These are phyloP conservation scores for Misopates orontium DNA, from an alignment of 257 asterid species.

Conservation along the genomic window DNA sequence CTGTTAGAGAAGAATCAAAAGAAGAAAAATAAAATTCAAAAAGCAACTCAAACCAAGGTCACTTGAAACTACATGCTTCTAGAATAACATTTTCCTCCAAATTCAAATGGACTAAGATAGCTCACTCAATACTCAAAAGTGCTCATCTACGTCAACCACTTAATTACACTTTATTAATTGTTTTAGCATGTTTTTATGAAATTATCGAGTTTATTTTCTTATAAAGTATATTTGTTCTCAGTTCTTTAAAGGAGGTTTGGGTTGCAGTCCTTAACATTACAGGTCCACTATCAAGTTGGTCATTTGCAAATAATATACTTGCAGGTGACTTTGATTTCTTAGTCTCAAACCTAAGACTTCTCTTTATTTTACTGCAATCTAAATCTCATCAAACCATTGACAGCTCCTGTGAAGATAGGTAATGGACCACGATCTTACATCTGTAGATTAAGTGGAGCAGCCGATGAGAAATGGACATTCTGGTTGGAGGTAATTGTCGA, in stretches of 20 bases:
- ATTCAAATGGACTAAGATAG: background rate
- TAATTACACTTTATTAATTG: no score
- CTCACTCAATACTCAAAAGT: no score
- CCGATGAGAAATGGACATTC: conserved; percentile 81
- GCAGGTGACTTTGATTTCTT: conserved; percentile 63
- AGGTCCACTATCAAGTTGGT: conserved; percentile 94
- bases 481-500: conserved; percentile 84
- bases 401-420: conserved; percentile 65
- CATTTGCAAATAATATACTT: conserved; percentile 64
- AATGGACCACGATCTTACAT: conserved; percentile 79
- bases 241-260: conserved; percentile 89
- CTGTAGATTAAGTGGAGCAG: conserved; percentile 79
- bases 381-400: conserved; percentile 29
- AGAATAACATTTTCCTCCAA: background rate
- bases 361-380: conserved; percentile 23
- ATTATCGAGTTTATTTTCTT: background rate
- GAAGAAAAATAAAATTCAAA: background rate
- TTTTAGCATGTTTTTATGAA: background rate
- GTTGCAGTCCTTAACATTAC: conserved; percentile 89
- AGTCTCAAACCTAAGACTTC: conserved; percentile 5
- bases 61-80: background rate
- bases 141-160: no score
- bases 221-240: conserved; percentile 33
- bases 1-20: background rate
- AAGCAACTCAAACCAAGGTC: background rate